Evolutionary conservation across 768 basidiomycete species (phyloP).

Genomic region (Termitomyces sp.): DNA sequence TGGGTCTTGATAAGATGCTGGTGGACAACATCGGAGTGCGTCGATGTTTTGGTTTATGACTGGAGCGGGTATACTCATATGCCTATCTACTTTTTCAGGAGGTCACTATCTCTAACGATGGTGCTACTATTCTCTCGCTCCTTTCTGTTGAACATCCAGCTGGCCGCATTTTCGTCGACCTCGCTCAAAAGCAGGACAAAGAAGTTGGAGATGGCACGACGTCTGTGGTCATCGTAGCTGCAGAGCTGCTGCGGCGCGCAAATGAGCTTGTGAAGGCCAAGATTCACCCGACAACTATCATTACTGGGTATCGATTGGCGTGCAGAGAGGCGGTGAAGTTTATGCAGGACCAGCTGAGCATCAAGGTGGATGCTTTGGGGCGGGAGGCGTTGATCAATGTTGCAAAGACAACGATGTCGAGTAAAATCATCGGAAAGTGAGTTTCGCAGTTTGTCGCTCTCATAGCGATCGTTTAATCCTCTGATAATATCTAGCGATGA

Average conservation of each 20-base stretch:
- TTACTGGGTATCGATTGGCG: constrained; percentile 95
- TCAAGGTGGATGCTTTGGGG: constrained; percentile 92
- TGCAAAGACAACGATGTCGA: constrained; percentile 98
- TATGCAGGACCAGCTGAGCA: constrained; percentile 95
- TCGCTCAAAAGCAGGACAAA: constrained; percentile 98
- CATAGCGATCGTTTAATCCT: background rate
- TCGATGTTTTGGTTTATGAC: constrained; percentile 14
- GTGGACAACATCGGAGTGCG: constrained; percentile 96
- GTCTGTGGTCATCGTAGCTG: constrained; percentile 95
- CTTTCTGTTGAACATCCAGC: constrained; percentile 96
- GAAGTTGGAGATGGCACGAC: constrained; percentile 99
- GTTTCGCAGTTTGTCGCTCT: constrained; percentile 28
- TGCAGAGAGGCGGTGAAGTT: constrained; percentile 97
- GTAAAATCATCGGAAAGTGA: constrained; percentile 96
- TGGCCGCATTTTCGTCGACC: constrained; percentile 95
- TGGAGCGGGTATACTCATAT: constrained; percentile 5
- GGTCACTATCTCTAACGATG: constrained; percentile 99
- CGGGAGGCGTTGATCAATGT: constrained; percentile 91
- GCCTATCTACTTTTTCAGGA: constrained; percentile 52
- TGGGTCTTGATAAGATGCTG: constrained; percentile 96
- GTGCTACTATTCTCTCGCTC: constrained; percentile 95
- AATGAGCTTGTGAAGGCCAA: constrained; percentile 98
- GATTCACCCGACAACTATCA: constrained; percentile 99
- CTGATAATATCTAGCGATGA: constrained; percentile 66
- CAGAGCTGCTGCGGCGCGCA: constrained; percentile 93